Evolutionary conservation across 2,329 filamentous ascomycete species (phyloP).

Genomic region (Dactylonectria estremocensis): DNA sequence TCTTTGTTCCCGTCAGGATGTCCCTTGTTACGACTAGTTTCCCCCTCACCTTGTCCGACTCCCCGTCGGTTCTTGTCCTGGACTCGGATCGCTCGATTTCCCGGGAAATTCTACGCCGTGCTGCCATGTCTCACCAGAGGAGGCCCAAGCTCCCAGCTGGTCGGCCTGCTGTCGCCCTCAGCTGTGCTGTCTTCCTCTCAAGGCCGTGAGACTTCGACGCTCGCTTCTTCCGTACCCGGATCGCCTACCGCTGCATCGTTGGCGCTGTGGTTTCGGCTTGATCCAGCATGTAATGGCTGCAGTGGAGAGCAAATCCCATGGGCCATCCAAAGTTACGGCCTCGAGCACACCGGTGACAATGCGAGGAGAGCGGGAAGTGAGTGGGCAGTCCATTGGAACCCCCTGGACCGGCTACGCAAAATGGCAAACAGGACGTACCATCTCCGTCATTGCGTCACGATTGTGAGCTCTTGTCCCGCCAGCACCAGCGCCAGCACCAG

Average conservation of each 20-base stretch:
- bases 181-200: background rate
- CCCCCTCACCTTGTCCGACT: conserved; percentile 10
- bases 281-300: background rate
- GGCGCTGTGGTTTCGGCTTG: background rate
- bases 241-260: background rate
- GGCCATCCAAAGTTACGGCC: background rate
- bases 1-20: conserved; percentile 3
- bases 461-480: background rate
- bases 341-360: background rate
- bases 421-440: conserved; percentile 10
- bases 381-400: conserved; percentile 6
- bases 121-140: background rate
- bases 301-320: background rate
- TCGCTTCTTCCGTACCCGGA: background rate
- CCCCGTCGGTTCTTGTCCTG: background rate
- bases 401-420: background rate
- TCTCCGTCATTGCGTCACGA: background rate
- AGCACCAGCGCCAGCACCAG: background rate
- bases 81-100: background rate
- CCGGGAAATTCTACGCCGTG: background rate
- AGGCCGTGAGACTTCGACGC: background rate
- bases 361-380: background rate
- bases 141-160: background rate
- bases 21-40: conserved; percentile 10
- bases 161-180: background rate